phyloP scores from a whole-genome alignment of 257 asterid species.

The Avicennia marina region DNA sequence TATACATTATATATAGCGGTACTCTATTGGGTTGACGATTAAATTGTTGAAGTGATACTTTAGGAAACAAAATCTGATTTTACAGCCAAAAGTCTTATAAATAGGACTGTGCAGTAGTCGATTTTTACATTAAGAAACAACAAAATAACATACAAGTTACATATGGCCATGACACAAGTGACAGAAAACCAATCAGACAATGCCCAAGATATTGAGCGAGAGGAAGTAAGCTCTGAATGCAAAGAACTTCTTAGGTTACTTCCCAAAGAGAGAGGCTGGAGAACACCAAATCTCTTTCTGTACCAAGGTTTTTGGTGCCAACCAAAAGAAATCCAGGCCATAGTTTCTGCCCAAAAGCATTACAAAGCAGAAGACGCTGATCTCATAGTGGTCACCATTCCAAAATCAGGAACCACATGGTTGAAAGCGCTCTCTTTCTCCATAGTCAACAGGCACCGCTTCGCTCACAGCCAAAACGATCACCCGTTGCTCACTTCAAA shows the following conservation, averaged over 20 bases:
- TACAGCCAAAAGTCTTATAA: too few relatives aligned
- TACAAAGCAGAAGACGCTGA: conserved; percentile 23
- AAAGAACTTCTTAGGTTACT: conserved; percentile 31
- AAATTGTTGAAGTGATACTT: too few relatives aligned
- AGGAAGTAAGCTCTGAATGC: conserved; percentile 24
- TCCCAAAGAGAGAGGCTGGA: conserved; percentile 51
- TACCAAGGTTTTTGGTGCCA: conserved; percentile 50
- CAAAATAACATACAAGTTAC: too few relatives aligned
- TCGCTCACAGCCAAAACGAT: not conserved
- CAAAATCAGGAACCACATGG: conserved; percentile 67
- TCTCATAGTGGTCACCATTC: conserved; percentile 37
- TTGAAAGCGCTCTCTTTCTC: conserved; percentile 43
- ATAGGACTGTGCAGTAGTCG: too few relatives aligned
- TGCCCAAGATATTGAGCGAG: conserved; percentile 9
- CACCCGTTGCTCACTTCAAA: conserved; percentile 41
- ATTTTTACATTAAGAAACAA: too few relatives aligned
- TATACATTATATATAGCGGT: too few relatives aligned
- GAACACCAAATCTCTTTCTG: conserved; percentile 36
- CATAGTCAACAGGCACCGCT: conserved; percentile 20
- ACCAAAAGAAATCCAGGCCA: conserved; percentile 29
- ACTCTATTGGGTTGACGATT: too few relatives aligned
- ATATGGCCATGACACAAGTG: too few relatives aligned
- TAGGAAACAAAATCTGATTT: too few relatives aligned
- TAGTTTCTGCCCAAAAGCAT: conserved; percentile 24
- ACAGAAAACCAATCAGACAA: too few relatives aligned